phyloP scores from a whole-genome alignment of 176 grass and related monocot genomes.

The Musa itinerans region DNA sequence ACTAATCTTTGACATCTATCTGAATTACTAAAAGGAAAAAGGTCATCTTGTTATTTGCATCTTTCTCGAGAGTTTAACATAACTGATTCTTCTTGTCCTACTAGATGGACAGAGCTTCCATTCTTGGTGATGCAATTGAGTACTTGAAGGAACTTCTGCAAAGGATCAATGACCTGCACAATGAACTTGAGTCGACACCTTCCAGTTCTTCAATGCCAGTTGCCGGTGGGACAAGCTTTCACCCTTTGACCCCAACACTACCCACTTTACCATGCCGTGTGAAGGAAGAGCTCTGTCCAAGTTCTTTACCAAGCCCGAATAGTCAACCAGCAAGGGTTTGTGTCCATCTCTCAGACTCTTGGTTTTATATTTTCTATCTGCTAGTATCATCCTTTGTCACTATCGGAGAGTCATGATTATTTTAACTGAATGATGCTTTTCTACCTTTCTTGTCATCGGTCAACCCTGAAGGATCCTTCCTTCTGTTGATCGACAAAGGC shows the following conservation, averaged over 20 bases:
- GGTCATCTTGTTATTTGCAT: background rate
- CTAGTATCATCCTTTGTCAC: background rate
- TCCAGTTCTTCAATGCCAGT: conserved; percentile 44
- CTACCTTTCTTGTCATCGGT: too few relatives aligned
- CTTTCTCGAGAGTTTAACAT: background rate
- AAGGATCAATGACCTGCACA: conserved; percentile 62
- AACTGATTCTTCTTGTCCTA: conserved; percentile 19
- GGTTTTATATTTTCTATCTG: background rate
- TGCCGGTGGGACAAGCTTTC: conserved; percentile 37
- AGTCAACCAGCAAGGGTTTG: conserved; percentile 56
- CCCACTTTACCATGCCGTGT: conserved; percentile 39
- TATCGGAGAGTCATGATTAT: background rate
- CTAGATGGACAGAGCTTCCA: conserved; percentile 75
- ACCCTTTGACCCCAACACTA: conserved; percentile 54
- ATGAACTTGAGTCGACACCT: conserved; percentile 53
- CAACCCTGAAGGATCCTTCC: too few relatives aligned
- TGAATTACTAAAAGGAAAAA: background rate
- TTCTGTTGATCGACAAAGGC: too few relatives aligned
- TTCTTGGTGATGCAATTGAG: conserved; percentile 71
- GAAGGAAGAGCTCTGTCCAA: conserved; percentile 59
- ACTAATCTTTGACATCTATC: background rate
- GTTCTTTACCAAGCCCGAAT: conserved; percentile 41
- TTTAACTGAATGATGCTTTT: background rate
- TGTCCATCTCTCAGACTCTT: conserved; percentile 7
- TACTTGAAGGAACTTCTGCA: conserved; percentile 82